A percentile compares a stretch with the other conserved stretches of the same genome.
These are phyloP conservation scores for Trichoderma asperellum DNA, from an alignment of 2,329 filamentous ascomycete genomes.

Conservation along the genomic window DNA sequence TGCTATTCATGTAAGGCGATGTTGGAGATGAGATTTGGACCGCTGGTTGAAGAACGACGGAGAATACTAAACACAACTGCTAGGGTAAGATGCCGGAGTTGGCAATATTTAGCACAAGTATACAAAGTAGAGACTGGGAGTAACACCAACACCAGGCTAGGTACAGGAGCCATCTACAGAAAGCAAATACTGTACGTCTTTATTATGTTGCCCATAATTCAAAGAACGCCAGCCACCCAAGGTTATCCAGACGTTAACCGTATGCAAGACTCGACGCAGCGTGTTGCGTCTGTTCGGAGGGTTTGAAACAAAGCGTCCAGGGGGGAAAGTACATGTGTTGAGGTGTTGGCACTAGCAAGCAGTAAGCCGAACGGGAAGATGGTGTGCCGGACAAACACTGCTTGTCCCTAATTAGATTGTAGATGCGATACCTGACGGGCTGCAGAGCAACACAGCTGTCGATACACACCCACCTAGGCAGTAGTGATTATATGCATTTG, in stretches of 20 bases:
- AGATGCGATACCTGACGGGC: neutral
- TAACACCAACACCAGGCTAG: neutral
- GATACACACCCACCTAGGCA: neutral
- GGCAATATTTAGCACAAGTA: neutral
- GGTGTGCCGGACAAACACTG: neutral
- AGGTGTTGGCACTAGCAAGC: neutral
- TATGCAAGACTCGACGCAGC: neutral
- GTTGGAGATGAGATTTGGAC: neutral
- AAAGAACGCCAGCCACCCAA: neutral
- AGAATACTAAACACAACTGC: neutral
- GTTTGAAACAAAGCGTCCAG: conserved; percentile 7
- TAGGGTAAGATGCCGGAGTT: neutral
- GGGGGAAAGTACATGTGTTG: neutral
- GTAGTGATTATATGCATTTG: neutral
- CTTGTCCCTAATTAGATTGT: neutral
- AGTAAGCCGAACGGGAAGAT: neutral
- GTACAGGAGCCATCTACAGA: neutral
- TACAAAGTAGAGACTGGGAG: neutral
- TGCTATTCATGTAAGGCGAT: neutral
- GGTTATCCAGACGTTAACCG: neutral
- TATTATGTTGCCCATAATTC: neutral
- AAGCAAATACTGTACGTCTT: neutral
- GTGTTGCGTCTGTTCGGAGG: neutral
- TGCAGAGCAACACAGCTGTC: neutral
- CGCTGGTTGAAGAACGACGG: neutral